A percentile compares a stretch with the other conserved stretches of the same genome.
Evolutionary conservation across 2,329 filamentous ascomycete species (phyloP).

Genomic region (Monosporascus cannonballus): DNA sequence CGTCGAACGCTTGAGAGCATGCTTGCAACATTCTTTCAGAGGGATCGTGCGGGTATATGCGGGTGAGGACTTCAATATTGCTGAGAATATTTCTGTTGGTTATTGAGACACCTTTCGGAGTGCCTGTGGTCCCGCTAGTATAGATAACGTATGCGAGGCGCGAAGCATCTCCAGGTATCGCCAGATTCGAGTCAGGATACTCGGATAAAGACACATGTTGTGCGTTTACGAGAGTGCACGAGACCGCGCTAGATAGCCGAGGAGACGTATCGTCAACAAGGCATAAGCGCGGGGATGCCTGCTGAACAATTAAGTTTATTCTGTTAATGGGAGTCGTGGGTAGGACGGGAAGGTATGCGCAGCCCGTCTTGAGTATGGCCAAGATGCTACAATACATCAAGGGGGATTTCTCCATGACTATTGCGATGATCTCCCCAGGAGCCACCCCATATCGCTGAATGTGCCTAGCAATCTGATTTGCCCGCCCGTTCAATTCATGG

Average conservation of each 20-base stretch:
- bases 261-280: slow-evolving; percentile 31
- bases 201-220: slow-evolving; percentile 18
- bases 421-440: slow-evolving; percentile 57
- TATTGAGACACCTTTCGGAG: slow-evolving; percentile 73
- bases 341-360: slow-evolving; percentile 73
- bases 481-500: slow-evolving; percentile 51
- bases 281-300: slow-evolving; percentile 47
- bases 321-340: slow-evolving; percentile 63
- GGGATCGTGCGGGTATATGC: slow-evolving; percentile 54
- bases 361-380: slow-evolving; percentile 66
- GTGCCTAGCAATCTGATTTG: slow-evolving; percentile 57
- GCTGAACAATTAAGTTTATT: slow-evolving; percentile 53
- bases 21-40: slow-evolving; percentile 67
- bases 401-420: slow-evolving; percentile 72
- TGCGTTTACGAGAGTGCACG: slow-evolving; percentile 28
- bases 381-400: slow-evolving; percentile 69
- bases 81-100: slow-evolving; percentile 70
- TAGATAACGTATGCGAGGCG: slow-evolving; percentile 72
- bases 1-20: slow-evolving; percentile 79
- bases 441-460: slow-evolving; percentile 42
- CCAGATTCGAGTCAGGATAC: slow-evolving; percentile 31
- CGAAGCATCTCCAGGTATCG: slow-evolving; percentile 33
- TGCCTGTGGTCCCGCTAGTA: slow-evolving; percentile 77
- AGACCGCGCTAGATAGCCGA: slow-evolving; percentile 7
- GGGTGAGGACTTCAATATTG: slow-evolving; percentile 62